phyloP scores from a whole-genome alignment of 257 asterid species.

The Hygrophila difformis region DNA sequence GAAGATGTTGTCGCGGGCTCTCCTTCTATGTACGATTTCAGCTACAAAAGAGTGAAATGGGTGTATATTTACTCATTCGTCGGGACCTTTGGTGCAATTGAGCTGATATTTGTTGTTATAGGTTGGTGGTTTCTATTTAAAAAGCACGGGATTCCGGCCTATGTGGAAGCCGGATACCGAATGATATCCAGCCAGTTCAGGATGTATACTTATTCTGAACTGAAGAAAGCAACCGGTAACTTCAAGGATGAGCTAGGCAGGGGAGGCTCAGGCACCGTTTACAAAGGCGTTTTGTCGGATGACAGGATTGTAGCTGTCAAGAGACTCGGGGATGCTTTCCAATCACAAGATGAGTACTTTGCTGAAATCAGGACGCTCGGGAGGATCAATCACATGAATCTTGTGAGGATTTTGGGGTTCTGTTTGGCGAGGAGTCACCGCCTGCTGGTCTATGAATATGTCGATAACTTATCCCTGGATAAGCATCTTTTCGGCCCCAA shows the following conservation, averaged over 20 bases:
- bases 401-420: constrained; percentile 43
- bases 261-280: constrained; percentile 46
- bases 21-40: constrained; percentile 31
- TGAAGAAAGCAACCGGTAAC: constrained; percentile 38
- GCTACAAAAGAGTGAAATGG: constrained; percentile 28
- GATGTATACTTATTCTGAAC: constrained; percentile 27
- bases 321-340: constrained; percentile 30
- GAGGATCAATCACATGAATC: constrained; percentile 54
- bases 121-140: constrained; percentile 47
- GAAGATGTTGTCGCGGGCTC: constrained; percentile 17
- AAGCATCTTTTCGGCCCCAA: constrained; percentile 24
- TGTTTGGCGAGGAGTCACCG: constrained; percentile 31
- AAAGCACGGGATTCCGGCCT: constrained; percentile 30
- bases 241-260: constrained; percentile 43
- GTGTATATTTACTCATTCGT: constrained; percentile 30
- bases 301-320: constrained; percentile 44
- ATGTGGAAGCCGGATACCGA: constrained; percentile 42
- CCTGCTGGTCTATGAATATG: constrained; percentile 40
- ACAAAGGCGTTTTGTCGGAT: constrained; percentile 35
- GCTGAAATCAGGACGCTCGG: constrained; percentile 50
- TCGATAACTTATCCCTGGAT: constrained; percentile 39
- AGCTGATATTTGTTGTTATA: constrained; percentile 20
- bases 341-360: constrained; percentile 34
- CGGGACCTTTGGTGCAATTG: constrained; percentile 27
- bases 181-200: constrained; percentile 39